These are phyloP conservation scores for Lyophyllum shimeji DNA, from an alignment of 768 basidiomycete species.

Conservation along the genomic window DNA sequence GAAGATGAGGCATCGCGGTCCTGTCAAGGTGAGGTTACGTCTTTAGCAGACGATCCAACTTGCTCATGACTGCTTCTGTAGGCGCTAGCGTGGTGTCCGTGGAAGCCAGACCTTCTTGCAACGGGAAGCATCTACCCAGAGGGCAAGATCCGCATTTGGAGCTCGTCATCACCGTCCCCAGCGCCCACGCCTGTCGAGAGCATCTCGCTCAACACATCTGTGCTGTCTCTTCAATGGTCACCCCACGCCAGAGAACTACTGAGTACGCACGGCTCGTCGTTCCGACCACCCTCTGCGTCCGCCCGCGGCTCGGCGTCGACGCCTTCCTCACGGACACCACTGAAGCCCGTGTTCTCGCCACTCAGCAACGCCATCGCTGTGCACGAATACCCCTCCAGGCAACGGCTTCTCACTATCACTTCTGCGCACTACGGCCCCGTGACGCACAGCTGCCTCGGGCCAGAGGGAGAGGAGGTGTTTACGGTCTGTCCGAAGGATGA, in stretches of 20 bases:
- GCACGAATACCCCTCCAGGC: constrained; percentile 70
- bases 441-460: constrained; percentile 62
- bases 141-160: constrained; percentile 71
- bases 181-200: constrained; percentile 48
- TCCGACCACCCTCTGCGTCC: constrained; percentile 49
- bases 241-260: constrained; percentile 85
- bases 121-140: constrained; percentile 78
- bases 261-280: constrained; percentile 78
- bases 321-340: constrained; percentile 37
- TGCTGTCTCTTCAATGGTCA: constrained; percentile 71
- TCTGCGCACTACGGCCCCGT: constrained; percentile 55
- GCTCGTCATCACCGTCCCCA: constrained; percentile 38
- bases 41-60: background rate
- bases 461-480: constrained; percentile 61
- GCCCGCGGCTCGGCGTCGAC: constrained; percentile 5
- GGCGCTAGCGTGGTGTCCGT: constrained; percentile 88
- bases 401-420: constrained; percentile 50
- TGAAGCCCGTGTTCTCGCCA: constrained; percentile 48
- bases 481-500: constrained; percentile 65
- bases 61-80: constrained; percentile 22
- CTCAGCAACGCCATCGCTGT: constrained; percentile 70
- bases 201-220: constrained; percentile 75
- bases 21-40: constrained; percentile 43
- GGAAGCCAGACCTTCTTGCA: constrained; percentile 75
- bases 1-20: constrained; percentile 69